A percentile compares a stretch with the other conserved stretches of the same genome.
These are phyloP conservation scores for Penicillium mononematosum DNA, from an alignment of 495 filamentous ascomycete species.

Conservation along the genomic window DNA sequence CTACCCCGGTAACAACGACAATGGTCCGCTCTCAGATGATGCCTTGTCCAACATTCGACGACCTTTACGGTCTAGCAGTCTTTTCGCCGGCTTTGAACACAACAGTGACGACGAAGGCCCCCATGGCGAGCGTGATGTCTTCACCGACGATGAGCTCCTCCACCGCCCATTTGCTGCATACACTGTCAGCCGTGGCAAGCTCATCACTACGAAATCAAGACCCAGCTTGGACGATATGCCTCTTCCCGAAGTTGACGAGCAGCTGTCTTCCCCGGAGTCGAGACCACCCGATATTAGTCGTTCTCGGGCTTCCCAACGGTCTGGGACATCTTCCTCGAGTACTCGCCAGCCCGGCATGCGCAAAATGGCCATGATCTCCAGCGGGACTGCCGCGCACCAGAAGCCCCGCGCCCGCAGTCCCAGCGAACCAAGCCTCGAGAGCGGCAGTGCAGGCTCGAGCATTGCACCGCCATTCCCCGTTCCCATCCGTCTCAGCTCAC, in stretches of 20 bases:
- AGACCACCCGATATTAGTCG: slow-evolving; percentile 25
- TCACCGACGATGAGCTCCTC: slow-evolving; percentile 49
- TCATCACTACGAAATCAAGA: slow-evolving; percentile 40
- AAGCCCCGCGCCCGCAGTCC: slow-evolving; percentile 66
- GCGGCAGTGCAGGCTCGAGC: slow-evolving; percentile 45
- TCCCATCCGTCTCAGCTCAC: slow-evolving; percentile 82
- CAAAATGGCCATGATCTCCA: slow-evolving; percentile 71
- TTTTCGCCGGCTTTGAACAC: slow-evolving; percentile 83
- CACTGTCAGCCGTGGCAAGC: slow-evolving; percentile 42
- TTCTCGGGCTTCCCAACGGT: slow-evolving; percentile 25
- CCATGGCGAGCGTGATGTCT: slow-evolving; percentile 41
- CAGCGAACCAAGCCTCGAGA: slow-evolving; percentile 62
- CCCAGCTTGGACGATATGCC: slow-evolving; percentile 36
- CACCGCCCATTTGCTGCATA: slow-evolving; percentile 47
- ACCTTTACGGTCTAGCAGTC: slow-evolving; percentile 71
- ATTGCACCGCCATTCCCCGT: slow-evolving; percentile 81
- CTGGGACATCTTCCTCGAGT: slow-evolving; percentile 22
- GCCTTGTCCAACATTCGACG: slow-evolving; percentile 58
- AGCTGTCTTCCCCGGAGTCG: slow-evolving; percentile 35
- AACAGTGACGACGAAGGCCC: slow-evolving; percentile 49
- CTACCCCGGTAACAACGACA: slow-evolving; percentile 82
- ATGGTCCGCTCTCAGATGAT: slow-evolving; percentile 66
- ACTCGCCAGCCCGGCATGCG: slow-evolving; percentile 56
- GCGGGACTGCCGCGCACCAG: slow-evolving; percentile 68
- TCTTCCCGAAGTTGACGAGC: slow-evolving; percentile 44